Base-by-base conservation (phyloP, 768 basidiomycete species). In the Boletus patriciae region DNA sequence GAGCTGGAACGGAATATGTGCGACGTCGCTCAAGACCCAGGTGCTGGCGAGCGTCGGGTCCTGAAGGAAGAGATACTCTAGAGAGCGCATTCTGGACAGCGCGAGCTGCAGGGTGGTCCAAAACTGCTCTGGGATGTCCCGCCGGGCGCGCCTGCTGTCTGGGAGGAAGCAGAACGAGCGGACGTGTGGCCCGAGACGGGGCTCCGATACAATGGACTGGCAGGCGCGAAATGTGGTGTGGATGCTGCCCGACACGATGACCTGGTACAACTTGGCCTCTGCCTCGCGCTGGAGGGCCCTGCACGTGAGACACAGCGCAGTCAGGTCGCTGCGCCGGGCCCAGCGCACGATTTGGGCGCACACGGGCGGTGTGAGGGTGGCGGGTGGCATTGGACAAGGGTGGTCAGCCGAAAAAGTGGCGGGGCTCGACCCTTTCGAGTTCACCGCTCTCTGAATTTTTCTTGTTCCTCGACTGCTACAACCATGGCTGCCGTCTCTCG, bases 401-500 rank as follows among this genome's bases (percentile, higher is more conserved):
- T 34, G 33, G 33, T 34, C 34, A 36, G 49, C 54, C 38, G 25
- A 46, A 57, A 53, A 60, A 31, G 59, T 60, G 59, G 58, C 52
- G 44, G 45, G 42, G 6, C 21, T 52, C 55, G 43, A 45, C 49
- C 50, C 43, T 49, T 31, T 31, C 48, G 12, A 13, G 33, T 34
- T 34, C 12, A 49, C 25, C 51, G 34, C 51, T 29, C 13, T 23
- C 37, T 47, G 46, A 52, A 37, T 44, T 52, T 53, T 61, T 42
- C 33, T 36, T 47, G 42, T 40, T 31, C 52, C 60, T 58, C 55
- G 62, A 52, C 54, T 42, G 36, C 58, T 23, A 52, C 50, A 40
- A 61, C 33, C 47, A 85, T 87, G 86, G 79, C 80, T 54, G 86
- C 84, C 63, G 62, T 72, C 46, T 92, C 91, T 62, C 82, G 91